A percentile compares a stretch with the other conserved stretches of the same genome.
These are phyloP conservation scores for Pelargonium nanum DNA, from an alignment of 345 rosid genomes.

Conservation along the genomic window DNA sequence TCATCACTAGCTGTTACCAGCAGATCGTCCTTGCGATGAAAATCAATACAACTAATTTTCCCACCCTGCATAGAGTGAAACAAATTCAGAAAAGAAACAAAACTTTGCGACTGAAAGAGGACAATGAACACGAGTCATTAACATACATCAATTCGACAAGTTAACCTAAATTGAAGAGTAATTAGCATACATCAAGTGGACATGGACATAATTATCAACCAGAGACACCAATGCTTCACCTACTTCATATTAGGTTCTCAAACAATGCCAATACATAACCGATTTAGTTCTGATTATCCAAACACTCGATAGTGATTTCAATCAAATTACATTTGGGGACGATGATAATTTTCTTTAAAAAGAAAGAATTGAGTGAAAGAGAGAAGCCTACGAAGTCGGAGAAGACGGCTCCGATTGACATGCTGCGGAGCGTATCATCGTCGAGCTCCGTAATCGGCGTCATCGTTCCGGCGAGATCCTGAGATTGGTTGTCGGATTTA, in stretches of 20 bases:
- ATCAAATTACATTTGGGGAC: neutral
- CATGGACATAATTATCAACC: neutral
- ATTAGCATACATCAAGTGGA: neutral
- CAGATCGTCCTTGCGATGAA: constrained; percentile 85
- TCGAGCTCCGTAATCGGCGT: constrained; percentile 57
- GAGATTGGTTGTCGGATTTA: too few species aligned
- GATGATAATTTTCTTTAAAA: neutral
- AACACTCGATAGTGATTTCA: neutral
- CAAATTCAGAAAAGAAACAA: neutral
- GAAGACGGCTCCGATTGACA: constrained; percentile 93
- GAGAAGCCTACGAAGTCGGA: constrained; percentile 59
- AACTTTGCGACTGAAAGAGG: neutral
- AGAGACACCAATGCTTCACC: neutral
- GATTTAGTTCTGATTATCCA: neutral
- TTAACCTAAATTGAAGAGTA: neutral
- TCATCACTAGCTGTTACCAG: constrained; percentile 89
- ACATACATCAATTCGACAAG: neutral
- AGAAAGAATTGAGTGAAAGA: neutral
- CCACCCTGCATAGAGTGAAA: constrained; percentile 45
- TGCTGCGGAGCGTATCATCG: constrained; percentile 58
- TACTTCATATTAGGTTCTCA: neutral
- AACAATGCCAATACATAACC: neutral
- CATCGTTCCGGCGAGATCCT: constrained; percentile 5
- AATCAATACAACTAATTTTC: constrained; percentile 73
- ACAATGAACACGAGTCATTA: too few species aligned